phyloP scores from a whole-genome alignment of 306 rosid species.

The Citrullus amarus region DNA sequence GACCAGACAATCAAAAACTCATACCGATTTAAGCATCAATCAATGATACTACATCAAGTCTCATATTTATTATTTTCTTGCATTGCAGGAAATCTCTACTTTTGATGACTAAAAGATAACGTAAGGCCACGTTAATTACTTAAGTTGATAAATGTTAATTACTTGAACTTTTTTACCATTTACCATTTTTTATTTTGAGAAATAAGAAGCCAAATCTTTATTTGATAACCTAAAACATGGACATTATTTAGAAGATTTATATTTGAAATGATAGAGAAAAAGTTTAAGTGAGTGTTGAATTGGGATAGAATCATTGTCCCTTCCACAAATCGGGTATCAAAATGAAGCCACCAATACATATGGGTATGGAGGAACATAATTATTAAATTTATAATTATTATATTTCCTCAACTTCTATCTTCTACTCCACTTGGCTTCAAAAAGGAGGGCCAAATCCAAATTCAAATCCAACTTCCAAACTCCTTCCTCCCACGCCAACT shows the following conservation, averaged over 20 bases:
- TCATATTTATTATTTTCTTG: neutral
- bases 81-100: neutral
- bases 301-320: neutral
- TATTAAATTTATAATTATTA: neutral
- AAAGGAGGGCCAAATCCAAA: neutral
- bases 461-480: neutral
- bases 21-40: too few relatives aligned
- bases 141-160: neutral
- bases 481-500: neutral
- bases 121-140: too few relatives aligned
- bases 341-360: neutral
- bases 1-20: too few relatives aligned
- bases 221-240: neutral
- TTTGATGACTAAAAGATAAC: too few relatives aligned
- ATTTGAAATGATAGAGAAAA: neutral
- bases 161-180: neutral
- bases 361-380: neutral
- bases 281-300: neutral
- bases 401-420: neutral
- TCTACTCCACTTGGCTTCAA: neutral
- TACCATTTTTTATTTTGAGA: neutral
- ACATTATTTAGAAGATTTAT: neutral
- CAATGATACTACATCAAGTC: too few relatives aligned
- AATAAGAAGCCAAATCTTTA: neutral
- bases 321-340: neutral